These are phyloP conservation scores for Malus hybrid DNA, from an alignment of 331 rosid species.

Conservation along the genomic window DNA sequence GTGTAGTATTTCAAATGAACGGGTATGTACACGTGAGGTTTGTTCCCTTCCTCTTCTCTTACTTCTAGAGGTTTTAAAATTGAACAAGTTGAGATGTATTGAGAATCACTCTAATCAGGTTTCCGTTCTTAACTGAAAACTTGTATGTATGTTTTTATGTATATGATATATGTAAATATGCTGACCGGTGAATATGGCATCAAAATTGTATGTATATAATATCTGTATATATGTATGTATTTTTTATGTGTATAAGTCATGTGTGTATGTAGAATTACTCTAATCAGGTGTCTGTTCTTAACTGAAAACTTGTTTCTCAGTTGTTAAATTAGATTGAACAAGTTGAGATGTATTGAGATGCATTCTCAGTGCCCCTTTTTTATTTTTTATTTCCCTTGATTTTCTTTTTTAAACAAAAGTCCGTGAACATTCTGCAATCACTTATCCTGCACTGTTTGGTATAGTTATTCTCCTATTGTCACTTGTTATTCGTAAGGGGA, in stretches of 20 bases:
- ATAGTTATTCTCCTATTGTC: not conserved
- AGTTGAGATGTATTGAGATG: not conserved
- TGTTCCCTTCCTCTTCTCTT: slow-evolving; percentile 11
- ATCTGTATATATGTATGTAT: not conserved
- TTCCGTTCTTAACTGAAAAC: too few species aligned
- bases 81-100: not conserved
- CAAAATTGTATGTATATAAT: not conserved
- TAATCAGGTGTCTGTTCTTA: not conserved
- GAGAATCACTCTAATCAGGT: too few species aligned
- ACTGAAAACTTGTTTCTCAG: not conserved
- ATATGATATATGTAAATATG: not conserved
- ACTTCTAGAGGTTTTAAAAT: not conserved
- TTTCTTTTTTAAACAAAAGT: not conserved
- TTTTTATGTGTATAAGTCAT: not conserved
- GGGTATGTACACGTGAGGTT: slow-evolving; percentile 6
- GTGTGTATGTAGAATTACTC: not conserved
- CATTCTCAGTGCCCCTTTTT: too few species aligned
- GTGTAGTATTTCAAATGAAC: slow-evolving; percentile 1
- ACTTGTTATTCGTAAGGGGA: not conserved
- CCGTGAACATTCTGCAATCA: not conserved
- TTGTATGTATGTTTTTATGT: too few species aligned
- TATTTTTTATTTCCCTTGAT: too few species aligned
- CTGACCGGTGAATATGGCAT: not conserved
- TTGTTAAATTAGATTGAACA: not conserved
- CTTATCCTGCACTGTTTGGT: not conserved